Percentiles rank a stretch among this genome's conserved stretches.
phyloP scores from a whole-genome alignment of 768 basidiomycete genomes.

The Artomyces pyxidatus region DNA sequence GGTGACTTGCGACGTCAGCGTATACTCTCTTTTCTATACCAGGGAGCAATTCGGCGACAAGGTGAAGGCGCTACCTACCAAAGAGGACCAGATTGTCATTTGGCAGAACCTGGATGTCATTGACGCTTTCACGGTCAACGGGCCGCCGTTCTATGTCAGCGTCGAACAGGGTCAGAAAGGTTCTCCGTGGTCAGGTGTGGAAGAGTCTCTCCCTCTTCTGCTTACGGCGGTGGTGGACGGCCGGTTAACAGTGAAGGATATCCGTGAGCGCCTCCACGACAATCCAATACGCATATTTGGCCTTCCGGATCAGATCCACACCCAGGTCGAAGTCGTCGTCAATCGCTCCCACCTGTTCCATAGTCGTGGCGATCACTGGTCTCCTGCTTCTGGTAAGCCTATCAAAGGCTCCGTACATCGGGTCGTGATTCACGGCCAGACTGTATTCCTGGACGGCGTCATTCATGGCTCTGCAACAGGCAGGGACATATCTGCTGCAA shows the following conservation, averaged over 20 bases:
- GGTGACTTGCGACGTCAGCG: constrained; percentile 93
- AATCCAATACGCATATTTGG: constrained; percentile 91
- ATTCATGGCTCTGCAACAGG: constrained; percentile 53
- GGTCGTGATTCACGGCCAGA: constrained; percentile 85
- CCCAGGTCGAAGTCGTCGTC: constrained; percentile 88
- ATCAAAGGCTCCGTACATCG: constrained; percentile 79
- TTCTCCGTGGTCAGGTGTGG: constrained; percentile 70
- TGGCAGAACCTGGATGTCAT: constrained; percentile 82
- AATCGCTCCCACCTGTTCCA: constrained; percentile 61
- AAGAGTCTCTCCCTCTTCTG: constrained; percentile 82
- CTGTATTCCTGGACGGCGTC: constrained; percentile 81
- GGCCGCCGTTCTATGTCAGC: constrained; percentile 72
- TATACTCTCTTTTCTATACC: constrained; percentile 87
- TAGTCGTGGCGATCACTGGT: constrained; percentile 56
- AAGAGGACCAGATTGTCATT: constrained; percentile 69
- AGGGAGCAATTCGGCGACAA: constrained; percentile 55
- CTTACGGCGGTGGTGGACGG: constrained; percentile 79
- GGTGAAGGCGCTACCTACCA: constrained; percentile 55
- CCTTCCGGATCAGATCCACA: constrained; percentile 77
- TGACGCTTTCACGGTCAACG: constrained; percentile 87
- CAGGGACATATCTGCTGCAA: constrained; percentile 62
- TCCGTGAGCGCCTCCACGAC: constrained; percentile 78
- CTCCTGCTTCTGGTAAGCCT: constrained; percentile 59
- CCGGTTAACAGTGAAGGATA: constrained; percentile 73
- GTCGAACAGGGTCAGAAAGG: constrained; percentile 49